Evolutionary conservation across 78 protist species (phyloP), one percentile per base, ranked within the genome.

Genomic region (Emiliania huxleyi): DNA sequence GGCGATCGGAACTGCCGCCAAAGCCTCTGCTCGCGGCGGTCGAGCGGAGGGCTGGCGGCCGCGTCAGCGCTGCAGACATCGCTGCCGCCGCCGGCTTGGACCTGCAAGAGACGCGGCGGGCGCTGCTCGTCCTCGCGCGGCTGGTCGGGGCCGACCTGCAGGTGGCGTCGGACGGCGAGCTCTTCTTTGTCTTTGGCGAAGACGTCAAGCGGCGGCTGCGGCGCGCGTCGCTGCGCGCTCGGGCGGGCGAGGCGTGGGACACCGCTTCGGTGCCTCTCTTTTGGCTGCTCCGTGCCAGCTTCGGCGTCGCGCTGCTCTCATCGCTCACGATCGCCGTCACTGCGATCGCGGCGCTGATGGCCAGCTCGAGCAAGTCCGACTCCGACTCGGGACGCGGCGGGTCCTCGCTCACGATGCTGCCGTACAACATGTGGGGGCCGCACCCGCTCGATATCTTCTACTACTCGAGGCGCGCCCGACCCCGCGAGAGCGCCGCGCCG

Each of bases 281-380:
- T 56, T 89, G 71, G 77, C 33, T 62, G 26, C 84, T 89, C 43
- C 49, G 56, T 5, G 91, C 71, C n/a, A 37, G 81, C n/a, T 89
- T 89, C 46, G 91, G 91, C 84, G 55, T 89, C 26, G 91, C 83
- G 46, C 91, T 89, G 42, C 40, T 89, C 91, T 33, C 91, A 19
- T 89, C 91, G 45, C 83, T 89, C 35, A 62, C 71, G n/a, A 12
- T 89, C n/a, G 71, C 81, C 2, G 52, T 62, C n/a, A 62, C 45
- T 25, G 77, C 44, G 18, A 73, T 89, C 44, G 21, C 71, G 15
- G 48, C 69, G 52, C 29, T 35, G 21, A 49, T 75, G 45, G 22
- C 79, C 38, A 29, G 75, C 23, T 2, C 35, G 40, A 18, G 5
- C 84, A 69, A 55, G 44, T 43, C 52, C 12, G 73, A 69, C 26